phyloP scores from a whole-genome alignment of 345 rosid genomes.

The Cardamine occulta region DNA sequence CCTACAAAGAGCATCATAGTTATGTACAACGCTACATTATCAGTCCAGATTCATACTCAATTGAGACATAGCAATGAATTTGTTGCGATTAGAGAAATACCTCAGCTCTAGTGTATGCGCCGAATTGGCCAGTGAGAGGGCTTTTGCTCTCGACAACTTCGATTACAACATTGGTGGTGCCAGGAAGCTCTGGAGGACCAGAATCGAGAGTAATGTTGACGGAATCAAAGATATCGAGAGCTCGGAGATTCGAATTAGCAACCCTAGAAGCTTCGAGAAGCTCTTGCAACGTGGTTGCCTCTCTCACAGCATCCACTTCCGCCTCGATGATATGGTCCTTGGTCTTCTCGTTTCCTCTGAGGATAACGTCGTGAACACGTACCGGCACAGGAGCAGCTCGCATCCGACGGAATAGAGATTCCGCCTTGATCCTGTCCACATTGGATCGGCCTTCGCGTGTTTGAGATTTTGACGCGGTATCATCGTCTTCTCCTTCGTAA shows the following conservation, averaged over 20 bases:
- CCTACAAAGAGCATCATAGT: slow-evolving; percentile 54
- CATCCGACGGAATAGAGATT: slow-evolving; percentile 57
- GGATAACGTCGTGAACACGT: slow-evolving; percentile 83
- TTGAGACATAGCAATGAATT: neutral
- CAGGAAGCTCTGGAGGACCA: slow-evolving; percentile 91
- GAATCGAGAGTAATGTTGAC: slow-evolving; percentile 80
- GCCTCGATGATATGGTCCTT: slow-evolving; percentile 77
- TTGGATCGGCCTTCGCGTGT: slow-evolving; percentile 44
- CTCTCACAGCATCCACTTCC: slow-evolving; percentile 60
- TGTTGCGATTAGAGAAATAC: slow-evolving; percentile 42
- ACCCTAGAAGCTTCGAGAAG: slow-evolving; percentile 63
- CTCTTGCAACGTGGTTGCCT: slow-evolving; percentile 72
- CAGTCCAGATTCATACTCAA: neutral
- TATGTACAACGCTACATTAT: slow-evolving; percentile 15
- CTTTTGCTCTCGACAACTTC: slow-evolving; percentile 67
- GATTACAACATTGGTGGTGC: slow-evolving; percentile 74
- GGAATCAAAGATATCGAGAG: slow-evolving; percentile 79
- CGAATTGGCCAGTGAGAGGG: slow-evolving; percentile 70
- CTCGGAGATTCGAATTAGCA: slow-evolving; percentile 66
- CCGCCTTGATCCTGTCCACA: slow-evolving; percentile 49
- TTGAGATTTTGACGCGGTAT: slow-evolving; percentile 30
- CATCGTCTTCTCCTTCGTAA: slow-evolving; percentile 45
- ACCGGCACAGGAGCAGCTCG: slow-evolving; percentile 58
- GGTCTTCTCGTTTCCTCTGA: slow-evolving; percentile 81
- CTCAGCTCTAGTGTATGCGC: slow-evolving; percentile 75